Conservation (phyloP, 2,329 filamentous ascomycete genomes). For the Diplodia scrobiculata region DNA sequence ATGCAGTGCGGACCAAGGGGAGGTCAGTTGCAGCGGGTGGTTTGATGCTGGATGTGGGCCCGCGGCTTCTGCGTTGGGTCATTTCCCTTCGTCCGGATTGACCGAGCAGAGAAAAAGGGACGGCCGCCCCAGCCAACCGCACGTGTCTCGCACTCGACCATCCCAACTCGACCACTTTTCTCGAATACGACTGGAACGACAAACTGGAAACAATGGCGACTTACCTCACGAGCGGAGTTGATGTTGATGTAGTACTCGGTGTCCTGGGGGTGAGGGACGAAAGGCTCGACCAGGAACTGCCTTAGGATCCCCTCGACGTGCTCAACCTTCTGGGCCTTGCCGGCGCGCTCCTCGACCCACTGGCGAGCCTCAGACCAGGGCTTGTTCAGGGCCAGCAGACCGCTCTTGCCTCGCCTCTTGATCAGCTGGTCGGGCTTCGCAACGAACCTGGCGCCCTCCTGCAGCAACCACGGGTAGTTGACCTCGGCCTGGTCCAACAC, state of each 20-base stretch:
- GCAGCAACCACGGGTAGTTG: slow-evolving; percentile 94
- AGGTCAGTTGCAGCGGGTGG: slow-evolving; percentile 21
- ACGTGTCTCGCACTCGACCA: slow-evolving; percentile 2
- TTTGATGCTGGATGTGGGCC: slow-evolving; percentile 29
- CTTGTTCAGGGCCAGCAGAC: slow-evolving; percentile 95
- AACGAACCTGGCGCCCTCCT: slow-evolving; percentile 84
- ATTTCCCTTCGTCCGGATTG: slow-evolving; percentile 46
- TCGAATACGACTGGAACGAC: slow-evolving; percentile 24
- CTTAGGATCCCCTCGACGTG: slow-evolving; percentile 83
- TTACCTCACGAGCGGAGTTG: slow-evolving; percentile 98
- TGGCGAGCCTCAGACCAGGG: slow-evolving; percentile 89
- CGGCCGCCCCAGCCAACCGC: slow-evolving; percentile 9
- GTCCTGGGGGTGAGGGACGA: slow-evolving; percentile 90
- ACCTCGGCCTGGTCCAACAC: slow-evolving; percentile 94
- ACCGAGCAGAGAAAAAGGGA: slow-evolving; percentile 42
- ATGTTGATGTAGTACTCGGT: slow-evolving; percentile 99
- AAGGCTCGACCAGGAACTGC: slow-evolving; percentile 97
- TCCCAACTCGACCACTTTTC: slow-evolving; percentile 6
- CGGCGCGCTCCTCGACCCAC: slow-evolving; percentile 90
- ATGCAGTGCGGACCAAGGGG: slow-evolving; percentile 29
- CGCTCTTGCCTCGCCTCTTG: slow-evolving; percentile 99
- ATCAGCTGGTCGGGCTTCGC: slow-evolving; percentile 99
- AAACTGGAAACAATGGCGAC: slow-evolving; percentile 47
- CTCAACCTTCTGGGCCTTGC: slow-evolving; percentile 92
- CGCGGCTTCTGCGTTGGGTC: slow-evolving; percentile 30